Base-by-base conservation (phyloP, 2,329 filamentous ascomycete genomes). In the Graphilbum sp. region DNA sequence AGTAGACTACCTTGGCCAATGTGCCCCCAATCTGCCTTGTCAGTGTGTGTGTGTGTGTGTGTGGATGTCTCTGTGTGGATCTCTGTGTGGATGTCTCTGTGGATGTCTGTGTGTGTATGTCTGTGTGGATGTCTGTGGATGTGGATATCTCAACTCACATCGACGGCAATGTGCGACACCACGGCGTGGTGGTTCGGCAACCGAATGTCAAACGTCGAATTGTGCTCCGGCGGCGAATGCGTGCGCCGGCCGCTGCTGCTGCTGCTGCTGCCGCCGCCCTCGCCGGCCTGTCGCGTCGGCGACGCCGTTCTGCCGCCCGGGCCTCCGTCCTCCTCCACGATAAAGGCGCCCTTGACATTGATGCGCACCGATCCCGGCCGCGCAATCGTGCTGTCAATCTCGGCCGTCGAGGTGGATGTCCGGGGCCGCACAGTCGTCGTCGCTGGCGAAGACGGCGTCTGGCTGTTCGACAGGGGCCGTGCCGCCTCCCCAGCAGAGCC, bases 1-100 rank as follows among this genome's bases (percentile, higher is more conserved):
- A 96, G 64, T 95, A 98, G 43, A 98, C 90, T 34, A 98, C 74
- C 62, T 98, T 98, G 47, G 86, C 87, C 25, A 98, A 67, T 15
- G 87, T 93, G 47, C 90, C 90, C 46, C 90, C 90, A 57, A 98
- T 96, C 83, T 94, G 55, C n/a, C n/a, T n/a, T n/a, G n/a, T n/a
- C n/a, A n/a, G n/a, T n/a, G n/a, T n/a, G n/a, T 35, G 34, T 32
- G 37, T 37, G 16, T 36, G 36, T 17, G 10, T 30, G 15, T 38
- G 8, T 21, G n/a, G 32, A n/a, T 19, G 9, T 20, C 23, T 24
- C 7, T 6, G 10, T 34, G 36, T 23, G 17, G 23, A 8, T 19
- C 18, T 2, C 10, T n/a, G n/a, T n/a, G n/a, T n/a, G n/a, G n/a
- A n/a, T n/a, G n/a, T n/a, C n/a, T n/a, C n/a, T n/a, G n/a, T n/a